A percentile compares a stretch with the other conserved stretches of the same genome.
Conservation (phyloP, 495 filamentous ascomycete genomes). For the Durotheca rogersii region DNA sequence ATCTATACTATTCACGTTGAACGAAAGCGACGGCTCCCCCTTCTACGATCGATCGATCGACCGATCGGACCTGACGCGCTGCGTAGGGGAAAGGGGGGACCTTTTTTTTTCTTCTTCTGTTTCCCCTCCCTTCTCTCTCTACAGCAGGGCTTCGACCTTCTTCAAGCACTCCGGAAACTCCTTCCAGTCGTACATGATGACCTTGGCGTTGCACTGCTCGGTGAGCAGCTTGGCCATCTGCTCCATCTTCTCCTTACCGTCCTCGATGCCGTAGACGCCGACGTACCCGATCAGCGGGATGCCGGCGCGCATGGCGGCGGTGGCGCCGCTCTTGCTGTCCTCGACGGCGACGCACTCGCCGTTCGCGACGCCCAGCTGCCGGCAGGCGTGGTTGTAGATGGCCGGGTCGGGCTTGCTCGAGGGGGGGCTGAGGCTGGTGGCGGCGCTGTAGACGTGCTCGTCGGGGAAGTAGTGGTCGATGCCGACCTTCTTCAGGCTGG, state of each 20-base stretch:
- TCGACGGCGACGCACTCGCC: slow-evolving; percentile 82
- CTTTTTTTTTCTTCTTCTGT: no score
- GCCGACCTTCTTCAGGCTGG: slow-evolving; percentile 76
- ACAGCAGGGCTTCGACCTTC: slow-evolving; percentile 66
- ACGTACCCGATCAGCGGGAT: slow-evolving; percentile 87
- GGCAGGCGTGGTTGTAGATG: slow-evolving; percentile 81
- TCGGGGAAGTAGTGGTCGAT: slow-evolving; percentile 77
- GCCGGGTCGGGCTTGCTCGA: slow-evolving; percentile 92
- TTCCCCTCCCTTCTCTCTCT: no score
- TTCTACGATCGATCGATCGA: no score
- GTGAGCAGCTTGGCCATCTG: slow-evolving; percentile 70
- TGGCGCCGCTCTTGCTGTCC: slow-evolving; percentile 84
- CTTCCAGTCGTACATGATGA: slow-evolving; percentile 84
- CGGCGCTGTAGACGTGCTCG: slow-evolving; percentile 79
- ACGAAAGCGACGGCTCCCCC: no score
- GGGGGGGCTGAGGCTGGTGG: slow-evolving; percentile 72
- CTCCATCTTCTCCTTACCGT: slow-evolving; percentile 62
- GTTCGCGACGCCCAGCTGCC: slow-evolving; percentile 71
- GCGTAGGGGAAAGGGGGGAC: no score
- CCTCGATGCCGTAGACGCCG: slow-evolving; percentile 66
- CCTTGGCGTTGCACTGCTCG: slow-evolving; percentile 64
- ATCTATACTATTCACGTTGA: no score
- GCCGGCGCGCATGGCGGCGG: slow-evolving; percentile 75
- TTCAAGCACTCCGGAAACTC: slow-evolving; percentile 72
- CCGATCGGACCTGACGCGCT: no score